Base-by-base conservation (phyloP, 768 basidiomycete species). In the Tulasnella sp. region DNA sequence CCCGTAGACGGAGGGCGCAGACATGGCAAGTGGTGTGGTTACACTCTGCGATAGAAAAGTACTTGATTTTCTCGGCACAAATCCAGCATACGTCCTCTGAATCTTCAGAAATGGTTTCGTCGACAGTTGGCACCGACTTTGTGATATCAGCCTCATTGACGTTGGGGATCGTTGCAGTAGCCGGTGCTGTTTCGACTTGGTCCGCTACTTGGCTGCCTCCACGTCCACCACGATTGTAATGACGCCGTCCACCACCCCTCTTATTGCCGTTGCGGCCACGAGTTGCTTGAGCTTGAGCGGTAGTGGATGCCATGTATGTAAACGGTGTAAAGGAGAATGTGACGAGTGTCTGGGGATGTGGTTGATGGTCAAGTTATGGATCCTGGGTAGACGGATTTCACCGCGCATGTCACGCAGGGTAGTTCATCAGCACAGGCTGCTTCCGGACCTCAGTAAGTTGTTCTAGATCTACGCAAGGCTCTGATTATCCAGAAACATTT, bases 1-100 rank as follows among this genome's bases (percentile, higher is more conserved):
- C 91, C 41, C 94, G 73, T 27, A 98, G 71, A 5, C 94, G 80
- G 52, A 97, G 71, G 0, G 88, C 84, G 67, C 94, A 99, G 61
- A 93, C 84, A 71, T 96, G 92, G 75, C 94, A 98, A 2, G 91
- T 97, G 53, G 88, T 76, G 68, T 99, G 94, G 68, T 91, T 90
- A 72, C 94, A 99, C 56, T 85, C 80, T 17, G 92, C 85, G 29
- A 96, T 72, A 4, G 89, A 80, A 70, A 84, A 92, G 68, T 90
- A 94, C 67, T 87, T 92, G 71, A 94, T 83, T 3, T 85, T 84
- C 66, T 97, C 92, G 1, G 92, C 92, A 67, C 94, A 96, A 70
- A 97, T 97, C 80, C 83, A 94, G 72, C 94, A 97, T 19, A 66
- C 56, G 21, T 66, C 65, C 15, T 61, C 65, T 22, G 66, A 65